Conservation (phyloP, 2,329 filamentous ascomycete species). For the Aspergillus ochraceus region DNA sequence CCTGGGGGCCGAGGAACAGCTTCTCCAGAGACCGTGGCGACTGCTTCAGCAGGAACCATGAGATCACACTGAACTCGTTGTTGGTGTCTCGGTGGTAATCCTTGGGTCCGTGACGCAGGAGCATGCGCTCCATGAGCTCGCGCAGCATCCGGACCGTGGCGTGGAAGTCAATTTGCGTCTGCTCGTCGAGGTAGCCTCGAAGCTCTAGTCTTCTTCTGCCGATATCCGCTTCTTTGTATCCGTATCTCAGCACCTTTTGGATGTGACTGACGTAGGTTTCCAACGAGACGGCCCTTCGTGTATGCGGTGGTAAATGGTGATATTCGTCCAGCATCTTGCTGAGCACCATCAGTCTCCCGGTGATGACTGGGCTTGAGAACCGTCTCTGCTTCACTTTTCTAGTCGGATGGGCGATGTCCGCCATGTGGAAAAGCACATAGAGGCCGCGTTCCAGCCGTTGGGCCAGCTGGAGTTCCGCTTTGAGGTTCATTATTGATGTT, state of each 20-base stretch:
- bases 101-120: slow-evolving; percentile 30
- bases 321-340: slow-evolving; percentile 22
- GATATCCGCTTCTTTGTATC: slow-evolving; percentile 25
- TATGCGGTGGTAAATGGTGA: slow-evolving; percentile 15
- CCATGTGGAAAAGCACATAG: slow-evolving; percentile 31
- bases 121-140: slow-evolving; percentile 29
- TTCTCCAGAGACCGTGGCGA: slow-evolving; percentile 24
- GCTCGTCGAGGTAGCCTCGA: slow-evolving; percentile 23
- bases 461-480: slow-evolving; percentile 26
- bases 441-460: slow-evolving; percentile 27
- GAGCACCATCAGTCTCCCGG: slow-evolving; percentile 18
- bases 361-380: slow-evolving; percentile 13
- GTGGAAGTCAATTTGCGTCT: slow-evolving; percentile 29
- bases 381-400: slow-evolving; percentile 14
- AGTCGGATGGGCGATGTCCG: slow-evolving; percentile 24
- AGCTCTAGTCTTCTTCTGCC: slow-evolving; percentile 25
- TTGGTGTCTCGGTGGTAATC: slow-evolving; percentile 27
- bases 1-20: slow-evolving; percentile 27
- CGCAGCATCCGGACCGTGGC: slow-evolving; percentile 30
- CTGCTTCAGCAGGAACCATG: slow-evolving; percentile 30
- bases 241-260: slow-evolving; percentile 24
- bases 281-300: slow-evolving; percentile 12
- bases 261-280: slow-evolving; percentile 26
- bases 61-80: slow-evolving; percentile 27
- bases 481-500: slow-evolving; percentile 24